Base-by-base conservation (phyloP, 495 filamentous ascomycete genomes). In the Tuber calosporum region DNA sequence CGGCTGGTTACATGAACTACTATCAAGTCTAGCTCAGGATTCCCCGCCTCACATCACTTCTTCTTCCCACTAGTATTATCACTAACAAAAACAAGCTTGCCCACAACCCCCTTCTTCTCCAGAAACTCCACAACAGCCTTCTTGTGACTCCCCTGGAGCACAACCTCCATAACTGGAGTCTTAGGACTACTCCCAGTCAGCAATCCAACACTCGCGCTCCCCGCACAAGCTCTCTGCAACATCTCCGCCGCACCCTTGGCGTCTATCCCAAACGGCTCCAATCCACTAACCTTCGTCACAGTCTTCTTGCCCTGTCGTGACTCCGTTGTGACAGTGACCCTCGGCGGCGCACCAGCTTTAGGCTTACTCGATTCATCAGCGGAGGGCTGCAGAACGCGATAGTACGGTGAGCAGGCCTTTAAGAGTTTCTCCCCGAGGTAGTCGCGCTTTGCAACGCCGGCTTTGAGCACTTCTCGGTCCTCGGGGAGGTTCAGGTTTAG, bases 11-110 rank as follows among this genome's bases (percentile, higher is more conserved):
- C 26, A 62, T 62, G 26, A 30, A 62, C 53, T 26, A n/a, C 45
- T 62, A 62, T 19, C 53, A 34, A 30, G 53, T 62, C 53, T 62
- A 30, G 34, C 48, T 58, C n/a, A 58, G n/a, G 8, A 26, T 58
- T 58, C n/a, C 48, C 48, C 48, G 11, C 26, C 53, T 26, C 53
- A 34, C 26, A 34, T 62, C 53, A 62, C 53, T 62, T 62, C 70
- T 83, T 90, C 83, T 90, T 91, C 79, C 87, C 87, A 83, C 90
- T 90, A 15, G 88, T 90, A 83, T 90, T 92, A 83, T 92, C 90
- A 74, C 87, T 81, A 40, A 91, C 83, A 73, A 89, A 66, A 19
- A 81, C 87, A 36, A 91, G 84, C 88, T 88, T 90, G 72, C 81
- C 82, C 68, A 81, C 83, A 48, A 92, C 79, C 1, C 90, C 90